Evolutionary conservation across 2,329 filamentous ascomycete genomes (phyloP), one percentile per base, ranked within the genome.

Genomic region (Nigrospora osmanthi): DNA sequence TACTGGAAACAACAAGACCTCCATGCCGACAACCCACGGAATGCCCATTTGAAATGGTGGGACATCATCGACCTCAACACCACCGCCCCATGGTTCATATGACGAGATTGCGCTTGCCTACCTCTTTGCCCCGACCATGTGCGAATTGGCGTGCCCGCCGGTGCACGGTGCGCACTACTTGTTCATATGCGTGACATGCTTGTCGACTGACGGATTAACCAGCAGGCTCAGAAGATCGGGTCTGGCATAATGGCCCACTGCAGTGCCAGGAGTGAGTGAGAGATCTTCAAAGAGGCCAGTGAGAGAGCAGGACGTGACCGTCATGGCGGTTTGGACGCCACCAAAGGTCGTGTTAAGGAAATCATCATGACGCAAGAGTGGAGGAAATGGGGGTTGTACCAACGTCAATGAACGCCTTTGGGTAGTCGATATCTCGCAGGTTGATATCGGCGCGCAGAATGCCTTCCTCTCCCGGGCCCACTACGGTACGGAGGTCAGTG

Each of bases 371-470:
- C 15, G 16, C 12, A 9, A 17, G 28, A 23, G 28, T 15, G 16
- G 13, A 28, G 5, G 30, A 32, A 15, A 31, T 33, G 12, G 10
- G 39, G 39, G 11, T 41, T 41, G 28, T 19, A 44, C 60, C 58
- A 32, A 66, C 63, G 43, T 71, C 67, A 14, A 68, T 60, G 39
- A 69, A 67, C 0, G 61, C 62, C 32, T 65, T 59, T 0, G 64
- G 63, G 28, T 63, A 59, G n/a, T 67, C 61, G 11, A 68, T 62
- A 34, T 64, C 60, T 15, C 65, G 57, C 42, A 80, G 55, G 34
- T 78, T 69, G 39, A 79, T 53, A 46, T 79, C 72, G 0, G 73
- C 73, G 45, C 66, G 71, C 9, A 79, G 45, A 11, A 79, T 67
- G 5, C 69, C 66, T 51, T 80, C 76, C 19, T 64, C 61, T 0